Conservation (phyloP, 2,329 filamentous ascomycete genomes). For the Ophiobolus disseminans region DNA sequence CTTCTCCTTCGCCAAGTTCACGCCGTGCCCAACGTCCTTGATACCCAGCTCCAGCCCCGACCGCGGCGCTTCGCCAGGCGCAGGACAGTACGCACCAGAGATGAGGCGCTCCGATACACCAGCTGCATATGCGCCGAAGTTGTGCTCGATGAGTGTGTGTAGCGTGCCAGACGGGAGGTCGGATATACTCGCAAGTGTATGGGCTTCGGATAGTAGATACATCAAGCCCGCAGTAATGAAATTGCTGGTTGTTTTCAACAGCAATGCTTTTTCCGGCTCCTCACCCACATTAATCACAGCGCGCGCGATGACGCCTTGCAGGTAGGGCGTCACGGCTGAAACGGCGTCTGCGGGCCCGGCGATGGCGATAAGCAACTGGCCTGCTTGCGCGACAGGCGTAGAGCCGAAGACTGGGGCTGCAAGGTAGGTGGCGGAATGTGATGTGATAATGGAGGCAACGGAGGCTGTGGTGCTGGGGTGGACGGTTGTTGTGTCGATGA, state of each 20-base stretch:
- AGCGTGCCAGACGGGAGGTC: slow-evolving; percentile 51
- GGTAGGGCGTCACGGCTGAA: slow-evolving; percentile 46
- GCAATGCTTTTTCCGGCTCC: slow-evolving; percentile 53
- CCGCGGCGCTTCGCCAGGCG: slow-evolving; percentile 48
- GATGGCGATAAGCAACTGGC: slow-evolving; percentile 56
- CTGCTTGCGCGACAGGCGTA: slow-evolving; percentile 57
- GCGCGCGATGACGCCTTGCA: slow-evolving; percentile 52
- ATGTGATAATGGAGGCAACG: slow-evolving; percentile 35
- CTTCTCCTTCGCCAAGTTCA: slow-evolving; percentile 51
- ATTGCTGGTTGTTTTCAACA: slow-evolving; percentile 60
- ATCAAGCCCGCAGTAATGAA: slow-evolving; percentile 59
- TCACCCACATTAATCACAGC: slow-evolving; percentile 54
- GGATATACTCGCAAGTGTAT: slow-evolving; percentile 58
- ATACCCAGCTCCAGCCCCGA: slow-evolving; percentile 60
- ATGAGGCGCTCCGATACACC: slow-evolving; percentile 38
- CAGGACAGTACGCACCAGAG: slow-evolving; percentile 33
- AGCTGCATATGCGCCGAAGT: slow-evolving; percentile 37
- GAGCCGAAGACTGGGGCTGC: slow-evolving; percentile 60
- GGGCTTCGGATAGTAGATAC: slow-evolving; percentile 59
- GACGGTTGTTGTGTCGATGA: slow-evolving; percentile 61
- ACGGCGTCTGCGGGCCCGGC: slow-evolving; percentile 52
- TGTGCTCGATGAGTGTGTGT: slow-evolving; percentile 52
- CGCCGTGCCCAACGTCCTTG: slow-evolving; percentile 61
- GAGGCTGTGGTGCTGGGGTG: slow-evolving; percentile 54
- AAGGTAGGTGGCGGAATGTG: slow-evolving; percentile 48